Conservation (phyloP, 2,329 filamentous ascomycete genomes). For the Calonectria leucothoes region DNA sequence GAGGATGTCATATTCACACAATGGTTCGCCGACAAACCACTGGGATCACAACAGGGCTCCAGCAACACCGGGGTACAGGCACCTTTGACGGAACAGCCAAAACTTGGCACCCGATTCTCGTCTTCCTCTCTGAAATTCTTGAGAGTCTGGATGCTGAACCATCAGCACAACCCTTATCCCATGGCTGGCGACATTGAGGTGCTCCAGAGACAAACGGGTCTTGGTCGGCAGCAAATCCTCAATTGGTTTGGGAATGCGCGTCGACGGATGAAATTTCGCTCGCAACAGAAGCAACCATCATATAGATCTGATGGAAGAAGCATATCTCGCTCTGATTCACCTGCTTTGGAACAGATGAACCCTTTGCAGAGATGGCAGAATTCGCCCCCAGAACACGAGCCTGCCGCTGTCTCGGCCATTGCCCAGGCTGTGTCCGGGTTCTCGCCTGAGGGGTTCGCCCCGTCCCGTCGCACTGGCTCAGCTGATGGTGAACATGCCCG, state of each 20-base stretch:
- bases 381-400: slow-evolving; percentile 42
- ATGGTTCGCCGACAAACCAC: not conserved
- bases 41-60: not conserved
- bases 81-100: not conserved
- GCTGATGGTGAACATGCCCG: not conserved
- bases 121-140: slow-evolving; percentile 29
- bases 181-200: slow-evolving; percentile 84
- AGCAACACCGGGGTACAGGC: not conserved
- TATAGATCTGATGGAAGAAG: not conserved
- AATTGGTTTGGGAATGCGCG: slow-evolving; percentile 91
- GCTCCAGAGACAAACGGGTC: slow-evolving; percentile 75
- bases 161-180: slow-evolving; percentile 78
- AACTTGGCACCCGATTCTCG: slow-evolving; percentile 37
- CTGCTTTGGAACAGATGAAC: slow-evolving; percentile 21
- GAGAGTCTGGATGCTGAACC: slow-evolving; percentile 29
- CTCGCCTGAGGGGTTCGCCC: not conserved
- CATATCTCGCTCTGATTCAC: slow-evolving; percentile 52
- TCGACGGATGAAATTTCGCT: slow-evolving; percentile 77
- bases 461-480: not conserved
- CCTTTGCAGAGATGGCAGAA: slow-evolving; percentile 40
- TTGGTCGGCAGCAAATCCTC: slow-evolving; percentile 81
- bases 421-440: slow-evolving; percentile 30
- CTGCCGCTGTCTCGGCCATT: slow-evolving; percentile 35
- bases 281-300: slow-evolving; percentile 67
- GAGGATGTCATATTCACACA: not conserved